Evolutionary conservation across 768 basidiomycete species (phyloP), one percentile per base, ranked within the genome.

Genomic region (Vishniacozyma victoriae): DNA sequence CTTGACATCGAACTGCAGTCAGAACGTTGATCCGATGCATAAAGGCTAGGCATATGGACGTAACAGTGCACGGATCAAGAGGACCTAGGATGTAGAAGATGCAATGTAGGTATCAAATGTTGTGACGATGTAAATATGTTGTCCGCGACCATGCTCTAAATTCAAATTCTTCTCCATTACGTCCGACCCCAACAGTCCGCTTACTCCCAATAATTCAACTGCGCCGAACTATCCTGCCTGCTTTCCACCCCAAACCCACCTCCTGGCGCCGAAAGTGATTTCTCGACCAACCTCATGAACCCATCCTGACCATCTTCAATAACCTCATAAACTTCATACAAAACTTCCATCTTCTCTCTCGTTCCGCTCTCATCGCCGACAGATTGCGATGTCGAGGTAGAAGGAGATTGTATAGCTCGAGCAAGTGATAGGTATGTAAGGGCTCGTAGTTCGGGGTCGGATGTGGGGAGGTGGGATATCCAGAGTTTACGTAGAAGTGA

Each of bases 311-410:
- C 14, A 16, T 43, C 52, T 14, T 33, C 36, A 5, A 52, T 12
- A 2, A 53, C n/a, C 22, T 38, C 35, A 26, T 53, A 48, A 45
- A 53, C 43, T 25, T 53, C 52, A 25, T 27, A 27, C 9, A 53
- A 24, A 5, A 44, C 29, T 29, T 47, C 45, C 27, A 53, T 14
- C 35, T 53, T 53, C 4, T 16, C 48, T 20, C 40, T 31, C 5
- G 29, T 33, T 3, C n/a, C 38, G 13, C 18, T 11, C 5, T 37
- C 23, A 33, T 33, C 29, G 29, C 29, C 29, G 26, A 9, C 26
- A 16, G 41, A 16, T 12, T 38, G 39, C 18, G 19, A 47, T 41
- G 12, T 43, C 26, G 6, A 44, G 36, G 20, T 13, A 14, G 19
- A 35, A 31, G 25, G 46, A 25, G 15, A 41, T n/a, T n/a, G n/a